A percentile compares a stretch with the other conserved stretches of the same genome.
phyloP scores from a whole-genome alignment of 306 rosid species.

The Astragalus glycyphyllos region DNA sequence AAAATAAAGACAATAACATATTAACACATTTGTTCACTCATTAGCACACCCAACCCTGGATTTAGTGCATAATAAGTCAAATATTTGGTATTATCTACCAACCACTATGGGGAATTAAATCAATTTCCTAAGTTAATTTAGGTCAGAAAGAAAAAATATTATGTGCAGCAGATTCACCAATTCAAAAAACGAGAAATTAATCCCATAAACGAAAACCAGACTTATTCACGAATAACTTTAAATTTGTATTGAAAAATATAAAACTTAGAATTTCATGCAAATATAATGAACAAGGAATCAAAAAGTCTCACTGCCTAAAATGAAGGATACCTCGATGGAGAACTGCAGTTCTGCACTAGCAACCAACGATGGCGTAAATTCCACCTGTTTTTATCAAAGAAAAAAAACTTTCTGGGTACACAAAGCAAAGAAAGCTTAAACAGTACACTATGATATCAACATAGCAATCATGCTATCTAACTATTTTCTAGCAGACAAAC shows the following conservation, averaged over 20 bases:
- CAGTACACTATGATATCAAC: conserved; percentile 1
- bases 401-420: conserved; percentile 33
- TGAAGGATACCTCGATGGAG: conserved; percentile 68
- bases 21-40: neutral
- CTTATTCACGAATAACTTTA: neutral
- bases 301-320: conserved; percentile 27
- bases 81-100: conserved; percentile 2
- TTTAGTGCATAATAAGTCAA: conserved; percentile 22
- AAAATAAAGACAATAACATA: conserved; percentile 8
- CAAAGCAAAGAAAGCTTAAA: conserved; percentile 34
- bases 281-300: conserved; percentile 30
- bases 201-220: conserved; percentile 6
- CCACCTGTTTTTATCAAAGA: conserved; percentile 66
- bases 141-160: neutral
- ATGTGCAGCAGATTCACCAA: conserved; percentile 10
- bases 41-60: conserved; percentile 17
- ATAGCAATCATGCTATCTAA: conserved; percentile 32
- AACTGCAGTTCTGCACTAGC: conserved; percentile 77
- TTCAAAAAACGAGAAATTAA: neutral
- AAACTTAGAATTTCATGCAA: conserved; percentile 9
- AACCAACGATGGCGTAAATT: conserved; percentile 71
- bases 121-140: conserved; percentile 16
- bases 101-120: conserved; percentile 23
- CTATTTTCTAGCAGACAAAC: conserved; percentile 36
- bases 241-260: conserved; percentile 28